Percentiles rank a stretch among this genome's conserved stretches.
Evolutionary conservation across 1,284 basidiomycete genomes (phyloP).

Genomic region (Marasmius fiardii): DNA sequence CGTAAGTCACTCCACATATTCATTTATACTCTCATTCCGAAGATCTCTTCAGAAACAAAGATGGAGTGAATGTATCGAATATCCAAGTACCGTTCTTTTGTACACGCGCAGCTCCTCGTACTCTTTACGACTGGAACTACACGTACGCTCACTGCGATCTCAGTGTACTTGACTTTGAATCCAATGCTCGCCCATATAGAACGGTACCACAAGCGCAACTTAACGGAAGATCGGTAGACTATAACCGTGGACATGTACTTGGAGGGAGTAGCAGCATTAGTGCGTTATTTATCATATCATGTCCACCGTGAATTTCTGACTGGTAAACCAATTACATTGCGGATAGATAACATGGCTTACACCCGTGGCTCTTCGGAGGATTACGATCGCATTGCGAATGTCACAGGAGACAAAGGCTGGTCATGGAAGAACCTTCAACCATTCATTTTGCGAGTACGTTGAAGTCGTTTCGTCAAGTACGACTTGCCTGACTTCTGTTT

Average conservation of each 20-base stretch:
- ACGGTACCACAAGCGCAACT: constrained; percentile 8
- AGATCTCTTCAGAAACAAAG: background rate
- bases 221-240: background rate
- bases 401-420: no score
- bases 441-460: background rate
- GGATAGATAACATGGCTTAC: background rate
- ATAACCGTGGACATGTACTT: constrained; percentile 8
- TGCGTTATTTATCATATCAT: background rate
- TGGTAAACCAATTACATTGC: background rate
- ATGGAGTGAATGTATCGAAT: background rate
- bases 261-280: constrained; percentile 11
- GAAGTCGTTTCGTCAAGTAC: no score
- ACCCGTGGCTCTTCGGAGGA: background rate
- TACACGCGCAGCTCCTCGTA: background rate
- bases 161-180: no score
- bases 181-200: background rate
- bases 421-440: no score
- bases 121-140: constrained; percentile 10
- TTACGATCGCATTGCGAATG: background rate
- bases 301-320: background rate
- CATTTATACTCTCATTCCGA: background rate
- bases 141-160: background rate
- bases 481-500: no score
- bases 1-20: constrained; percentile 3
- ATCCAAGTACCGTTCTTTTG: constrained; percentile 6